These are phyloP conservation scores for Hordeum pubiflorum DNA, from an alignment of 202 grass and related monocot genomes.

Conservation along the genomic window DNA sequence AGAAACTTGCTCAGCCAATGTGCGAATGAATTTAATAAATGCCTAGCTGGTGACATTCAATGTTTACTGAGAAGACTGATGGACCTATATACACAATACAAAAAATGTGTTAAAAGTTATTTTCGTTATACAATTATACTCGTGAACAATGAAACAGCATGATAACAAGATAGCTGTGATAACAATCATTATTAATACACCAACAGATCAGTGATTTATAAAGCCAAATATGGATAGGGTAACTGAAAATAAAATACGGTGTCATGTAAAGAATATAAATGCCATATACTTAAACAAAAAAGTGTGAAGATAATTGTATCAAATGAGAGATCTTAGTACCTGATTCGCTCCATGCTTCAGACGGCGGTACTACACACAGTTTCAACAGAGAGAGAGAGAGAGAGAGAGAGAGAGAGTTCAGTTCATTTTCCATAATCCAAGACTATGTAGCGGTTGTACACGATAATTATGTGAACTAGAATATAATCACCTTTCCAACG, in stretches of 20 bases:
- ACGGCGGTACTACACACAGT: conserved; percentile 81
- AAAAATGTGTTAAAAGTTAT: background rate
- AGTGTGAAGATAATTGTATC: conserved; percentile 10
- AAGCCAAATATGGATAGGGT: background rate
- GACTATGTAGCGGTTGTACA: conserved; percentile 7
- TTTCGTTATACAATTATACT: background rate
- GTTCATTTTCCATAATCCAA: conserved; percentile 30
- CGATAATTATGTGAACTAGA: conserved; percentile 5
- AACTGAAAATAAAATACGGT: background rate
- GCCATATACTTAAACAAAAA: conserved; percentile 17
- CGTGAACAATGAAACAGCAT: conserved; percentile 4
- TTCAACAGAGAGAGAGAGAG: conserved; percentile 19
- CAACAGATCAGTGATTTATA: background rate
- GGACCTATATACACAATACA: background rate
- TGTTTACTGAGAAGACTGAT: background rate
- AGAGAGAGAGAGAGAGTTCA: conserved; percentile 19
- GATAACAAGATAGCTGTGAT: background rate
- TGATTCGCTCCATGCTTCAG: conserved; percentile 96
- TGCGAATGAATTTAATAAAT: background rate
- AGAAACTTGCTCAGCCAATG: conserved; percentile 1
- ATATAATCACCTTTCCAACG: conserved; percentile 80
- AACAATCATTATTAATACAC: conserved; percentile 6
- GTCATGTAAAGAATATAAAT: background rate
- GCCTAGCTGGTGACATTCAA: background rate
- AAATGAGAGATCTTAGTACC: conserved; percentile 45